phyloP scores from a whole-genome alignment of 495 filamentous ascomycete species.

The Penicillium manginii region DNA sequence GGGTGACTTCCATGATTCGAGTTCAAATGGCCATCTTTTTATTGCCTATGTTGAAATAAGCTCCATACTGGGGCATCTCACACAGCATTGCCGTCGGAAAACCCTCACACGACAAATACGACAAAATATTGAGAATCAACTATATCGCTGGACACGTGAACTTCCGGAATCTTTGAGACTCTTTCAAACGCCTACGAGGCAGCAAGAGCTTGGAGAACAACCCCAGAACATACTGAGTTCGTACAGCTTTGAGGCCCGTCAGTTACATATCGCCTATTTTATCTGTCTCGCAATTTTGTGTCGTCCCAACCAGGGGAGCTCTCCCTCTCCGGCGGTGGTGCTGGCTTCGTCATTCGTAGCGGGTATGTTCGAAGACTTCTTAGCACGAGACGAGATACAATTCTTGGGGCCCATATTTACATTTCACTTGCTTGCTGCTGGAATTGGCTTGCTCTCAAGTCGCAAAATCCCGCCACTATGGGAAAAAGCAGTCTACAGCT shows the following conservation, averaged over 20 bases:
- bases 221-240: neutral
- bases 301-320: conserved; percentile 21
- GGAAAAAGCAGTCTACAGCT: conserved; percentile 11
- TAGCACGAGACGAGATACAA: conserved; percentile 31
- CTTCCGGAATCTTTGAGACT: conserved; percentile 24
- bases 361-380: conserved; percentile 32
- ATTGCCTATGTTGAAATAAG: conserved; percentile 31
- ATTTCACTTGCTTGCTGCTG: conserved; percentile 29
- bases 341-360: conserved; percentile 29
- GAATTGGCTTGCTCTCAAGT: conserved; percentile 29
- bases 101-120: conserved; percentile 20
- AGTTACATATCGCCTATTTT: conserved; percentile 31
- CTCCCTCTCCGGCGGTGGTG: conserved; percentile 21
- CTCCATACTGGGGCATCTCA: conserved; percentile 30
- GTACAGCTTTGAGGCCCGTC: conserved; percentile 30
- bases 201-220: neutral
- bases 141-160: conserved; percentile 26
- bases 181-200: neutral
- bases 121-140: conserved; percentile 23
- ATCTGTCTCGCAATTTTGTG: conserved; percentile 29
- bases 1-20: conserved; percentile 27
- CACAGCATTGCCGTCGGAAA: conserved; percentile 25
- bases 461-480: conserved; percentile 17
- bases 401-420: conserved; percentile 31
- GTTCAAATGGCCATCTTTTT: conserved; percentile 20